Evolutionary conservation across 176 grass and related monocot genomes (phyloP).

Genomic region (Cenchrus americanus): DNA sequence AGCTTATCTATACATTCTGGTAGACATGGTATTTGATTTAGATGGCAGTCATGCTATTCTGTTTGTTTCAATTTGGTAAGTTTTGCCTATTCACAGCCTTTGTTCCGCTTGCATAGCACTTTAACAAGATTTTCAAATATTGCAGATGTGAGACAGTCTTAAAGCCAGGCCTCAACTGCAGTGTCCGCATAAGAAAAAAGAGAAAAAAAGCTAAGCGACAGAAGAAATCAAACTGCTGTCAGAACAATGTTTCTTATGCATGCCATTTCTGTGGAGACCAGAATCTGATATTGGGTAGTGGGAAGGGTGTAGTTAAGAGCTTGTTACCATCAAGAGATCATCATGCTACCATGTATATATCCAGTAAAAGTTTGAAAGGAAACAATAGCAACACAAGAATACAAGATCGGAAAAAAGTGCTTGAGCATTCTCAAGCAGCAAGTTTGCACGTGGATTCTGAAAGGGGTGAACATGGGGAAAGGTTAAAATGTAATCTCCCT

Average conservation of each 20-base stretch:
- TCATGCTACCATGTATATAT: conserved; percentile 23
- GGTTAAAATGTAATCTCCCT: not conserved
- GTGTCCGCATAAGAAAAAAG: conserved; percentile 67
- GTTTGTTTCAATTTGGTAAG: not conserved
- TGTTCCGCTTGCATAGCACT: not conserved
- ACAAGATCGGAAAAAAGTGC: not conserved
- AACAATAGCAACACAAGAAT: conserved; percentile 1
- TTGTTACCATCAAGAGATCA: conserved; percentile 57
- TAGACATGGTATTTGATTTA: not conserved
- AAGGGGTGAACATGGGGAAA: conserved; percentile 14
- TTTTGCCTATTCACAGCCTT: conserved; percentile 3
- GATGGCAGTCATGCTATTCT: not conserved
- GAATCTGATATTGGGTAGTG: conserved; percentile 68
- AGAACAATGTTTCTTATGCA: conserved; percentile 67
- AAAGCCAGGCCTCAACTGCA: conserved; percentile 83
- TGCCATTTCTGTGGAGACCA: conserved; percentile 77
- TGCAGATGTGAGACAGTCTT: conserved; percentile 85
- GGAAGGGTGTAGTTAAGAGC: conserved; percentile 57
- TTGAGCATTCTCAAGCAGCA: conserved; percentile 26
- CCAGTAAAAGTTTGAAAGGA: conserved; percentile 7
- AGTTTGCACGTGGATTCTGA: conserved; percentile 21
- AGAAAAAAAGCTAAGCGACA: conserved; percentile 46
- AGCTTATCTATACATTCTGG: conserved; percentile 7
- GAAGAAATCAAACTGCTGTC: conserved; percentile 47
- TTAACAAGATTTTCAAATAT: conserved; percentile 22